Evolutionary conservation across 345 rosid species (phyloP), one percentile per base, ranked within the genome.

Genomic region (Populus deltoides): DNA sequence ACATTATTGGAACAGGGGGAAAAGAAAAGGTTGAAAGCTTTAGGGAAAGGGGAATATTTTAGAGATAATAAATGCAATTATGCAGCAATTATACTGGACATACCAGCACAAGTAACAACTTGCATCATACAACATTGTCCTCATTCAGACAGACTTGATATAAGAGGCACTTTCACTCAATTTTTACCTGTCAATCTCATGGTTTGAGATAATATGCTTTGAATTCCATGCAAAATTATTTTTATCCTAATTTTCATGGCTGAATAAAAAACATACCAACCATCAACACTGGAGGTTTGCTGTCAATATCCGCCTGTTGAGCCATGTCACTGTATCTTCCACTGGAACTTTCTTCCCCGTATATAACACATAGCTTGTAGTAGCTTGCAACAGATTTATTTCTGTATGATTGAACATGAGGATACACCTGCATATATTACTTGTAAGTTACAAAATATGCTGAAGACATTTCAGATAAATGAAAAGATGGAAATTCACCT

Each of bases 331-430:
- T 53, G 66, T 80, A 73, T 79, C 83, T 77, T 73, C 75, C 81
- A 53, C 79, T 73, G 68, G 71, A 77, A 77, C 71, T 81, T 79
- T 85, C 90, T 85, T 81, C 74, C 47, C 86, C 88, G 70, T 77
- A 85, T 83, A 87, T 75, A 59, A 85, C 79, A 68, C 85, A 87
- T n/a, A 87, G 85, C 81, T 85, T 87, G 85, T 81, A 87, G 81
- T 81, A 85, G 85, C 84, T 80, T 5, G 86, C 85, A 77, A 81
- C 72, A 49, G 79, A 49, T 85, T 61, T 87, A 62, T 78, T 81
- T 81, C 76, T 85, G 69, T 83, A 87, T 31, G 79, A 81, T 36
- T 59, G 79, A 70, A 71, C 80, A 76, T 81, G 75, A 57, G 87
- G 85, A 81, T 85, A 78, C 49, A 43, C 85, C 89, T 87, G 83